Percentiles rank a stretch among this genome's conserved stretches.
Conservation (phyloP, 768 basidiomycete species). For the Tulasnella sp. region DNA sequence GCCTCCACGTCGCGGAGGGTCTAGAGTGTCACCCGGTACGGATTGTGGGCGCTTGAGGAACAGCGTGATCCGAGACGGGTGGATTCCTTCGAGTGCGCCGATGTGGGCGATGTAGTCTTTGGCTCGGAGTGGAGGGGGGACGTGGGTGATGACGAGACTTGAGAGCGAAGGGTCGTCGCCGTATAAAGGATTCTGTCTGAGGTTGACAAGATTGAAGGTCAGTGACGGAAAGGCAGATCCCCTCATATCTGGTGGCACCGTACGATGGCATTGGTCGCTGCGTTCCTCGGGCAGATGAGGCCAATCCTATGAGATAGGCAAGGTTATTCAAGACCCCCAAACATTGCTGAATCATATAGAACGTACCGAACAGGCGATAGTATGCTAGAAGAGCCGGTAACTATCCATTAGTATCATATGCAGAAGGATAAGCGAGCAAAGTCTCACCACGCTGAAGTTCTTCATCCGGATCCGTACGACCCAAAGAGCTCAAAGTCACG, state of each 20-base stretch:
- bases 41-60: not conserved
- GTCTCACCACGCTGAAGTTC: not conserved
- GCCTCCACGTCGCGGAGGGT: too few relatives aligned
- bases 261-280: not conserved
- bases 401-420: not conserved
- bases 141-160: not conserved
- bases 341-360: not conserved
- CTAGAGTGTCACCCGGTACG: not conserved
- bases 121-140: not conserved
- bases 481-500: not conserved
- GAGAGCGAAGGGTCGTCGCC: not conserved
- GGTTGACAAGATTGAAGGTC: not conserved
- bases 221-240: not conserved
- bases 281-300: not conserved
- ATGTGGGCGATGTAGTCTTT: not conserved
- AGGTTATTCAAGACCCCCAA: not conserved
- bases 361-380: not conserved
- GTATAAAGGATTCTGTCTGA: not conserved
- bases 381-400: not conserved
- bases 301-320: not conserved
- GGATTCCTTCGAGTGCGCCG: not conserved
- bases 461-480: not conserved
- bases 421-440: not conserved
- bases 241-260: not conserved
- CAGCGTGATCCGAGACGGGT: not conserved